Conservation (phyloP, 225 moss, liverwort and hornwort species). For the Straminergon stramineum region DNA sequence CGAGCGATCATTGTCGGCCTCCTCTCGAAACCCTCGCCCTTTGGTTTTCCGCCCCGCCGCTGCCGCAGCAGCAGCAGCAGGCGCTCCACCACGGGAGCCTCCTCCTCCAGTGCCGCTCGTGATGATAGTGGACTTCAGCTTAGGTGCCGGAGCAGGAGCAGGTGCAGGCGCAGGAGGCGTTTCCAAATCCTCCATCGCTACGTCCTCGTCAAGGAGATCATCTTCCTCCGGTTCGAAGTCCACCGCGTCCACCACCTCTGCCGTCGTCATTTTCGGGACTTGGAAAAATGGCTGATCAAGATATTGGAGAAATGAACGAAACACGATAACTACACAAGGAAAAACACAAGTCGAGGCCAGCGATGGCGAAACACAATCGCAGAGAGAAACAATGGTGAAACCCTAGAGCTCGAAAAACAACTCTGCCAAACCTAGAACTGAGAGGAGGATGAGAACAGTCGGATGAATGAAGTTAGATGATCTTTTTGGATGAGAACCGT, state of each 20-base stretch:
- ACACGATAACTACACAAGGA: neutral
- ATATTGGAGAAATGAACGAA: neutral
- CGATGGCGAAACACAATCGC: neutral
- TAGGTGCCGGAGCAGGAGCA: conserved; percentile 40
- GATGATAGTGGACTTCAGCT: conserved; percentile 90
- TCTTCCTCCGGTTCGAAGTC: conserved; percentile 99
- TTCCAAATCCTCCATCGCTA: conserved; percentile 81
- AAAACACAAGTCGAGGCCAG: neutral
- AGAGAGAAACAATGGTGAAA: neutral
- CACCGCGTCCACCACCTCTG: conserved; percentile 92
- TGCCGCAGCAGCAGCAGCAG: conserved; percentile 6
- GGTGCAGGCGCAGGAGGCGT: conserved; percentile 58
- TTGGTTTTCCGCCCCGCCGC: conserved; percentile 73
- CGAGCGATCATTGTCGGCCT: conserved; percentile 66
- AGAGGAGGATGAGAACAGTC: neutral
- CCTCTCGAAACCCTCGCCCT: conserved; percentile 95
- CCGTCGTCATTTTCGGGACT: conserved; percentile 44
- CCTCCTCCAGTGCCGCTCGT: conserved; percentile 62
- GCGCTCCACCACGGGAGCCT: conserved; percentile 25
- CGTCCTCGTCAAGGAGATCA: conserved; percentile 90
- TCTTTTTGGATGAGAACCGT: neutral
- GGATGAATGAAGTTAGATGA: neutral
- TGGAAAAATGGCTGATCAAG: neutral
- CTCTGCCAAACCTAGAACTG: neutral
- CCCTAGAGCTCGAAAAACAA: conserved; percentile 3